Conservation (phyloP, 352 stramenopile genomes). For the Pythium angustatum region DNA sequence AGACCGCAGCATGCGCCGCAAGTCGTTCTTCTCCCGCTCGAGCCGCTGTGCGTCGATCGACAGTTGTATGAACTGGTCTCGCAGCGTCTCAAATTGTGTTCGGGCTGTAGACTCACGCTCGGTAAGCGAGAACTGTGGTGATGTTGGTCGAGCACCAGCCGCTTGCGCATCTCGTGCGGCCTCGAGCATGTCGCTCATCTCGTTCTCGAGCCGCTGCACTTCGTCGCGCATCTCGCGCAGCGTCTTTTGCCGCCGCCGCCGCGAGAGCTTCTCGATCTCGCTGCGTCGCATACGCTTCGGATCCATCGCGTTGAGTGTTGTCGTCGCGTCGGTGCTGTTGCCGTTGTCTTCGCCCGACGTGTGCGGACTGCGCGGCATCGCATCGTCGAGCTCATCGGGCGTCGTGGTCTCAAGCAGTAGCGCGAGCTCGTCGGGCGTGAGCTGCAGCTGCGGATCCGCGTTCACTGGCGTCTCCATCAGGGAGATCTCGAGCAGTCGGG, state of each 20-base stretch:
- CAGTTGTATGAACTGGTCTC: constrained; percentile 20
- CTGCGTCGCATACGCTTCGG: constrained; percentile 41
- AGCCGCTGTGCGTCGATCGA: constrained; percentile 24
- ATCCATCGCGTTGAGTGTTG: neutral
- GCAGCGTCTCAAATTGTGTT: constrained; percentile 7
- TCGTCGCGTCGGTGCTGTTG: constrained; percentile 3
- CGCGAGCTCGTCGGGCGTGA: constrained; percentile 27
- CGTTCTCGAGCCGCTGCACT: constrained; percentile 41
- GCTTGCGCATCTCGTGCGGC: constrained; percentile 22
- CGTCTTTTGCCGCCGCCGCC: constrained; percentile 28
- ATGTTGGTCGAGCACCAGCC: constrained; percentile 5
- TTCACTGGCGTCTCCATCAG: constrained; percentile 12
- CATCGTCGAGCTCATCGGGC: constrained; percentile 8
- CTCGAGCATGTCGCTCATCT: constrained; percentile 22
- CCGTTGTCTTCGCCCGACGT: constrained; percentile 23
- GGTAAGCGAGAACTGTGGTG: constrained; percentile 7
- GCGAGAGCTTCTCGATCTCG: constrained; percentile 64
- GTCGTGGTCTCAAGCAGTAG: constrained; percentile 29
- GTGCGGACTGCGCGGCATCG: neutral
- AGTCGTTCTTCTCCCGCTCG: constrained; percentile 40
- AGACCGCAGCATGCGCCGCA: constrained; percentile 51
- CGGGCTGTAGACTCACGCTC: neutral
- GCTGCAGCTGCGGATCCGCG: constrained; percentile 23
- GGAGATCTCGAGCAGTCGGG: too few species aligned
- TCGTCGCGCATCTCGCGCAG: constrained; percentile 47